Percentiles rank a stretch among this genome's conserved stretches.
Conservation (phyloP, 345 rosid species). For the Gynandropsis gynandra region DNA sequence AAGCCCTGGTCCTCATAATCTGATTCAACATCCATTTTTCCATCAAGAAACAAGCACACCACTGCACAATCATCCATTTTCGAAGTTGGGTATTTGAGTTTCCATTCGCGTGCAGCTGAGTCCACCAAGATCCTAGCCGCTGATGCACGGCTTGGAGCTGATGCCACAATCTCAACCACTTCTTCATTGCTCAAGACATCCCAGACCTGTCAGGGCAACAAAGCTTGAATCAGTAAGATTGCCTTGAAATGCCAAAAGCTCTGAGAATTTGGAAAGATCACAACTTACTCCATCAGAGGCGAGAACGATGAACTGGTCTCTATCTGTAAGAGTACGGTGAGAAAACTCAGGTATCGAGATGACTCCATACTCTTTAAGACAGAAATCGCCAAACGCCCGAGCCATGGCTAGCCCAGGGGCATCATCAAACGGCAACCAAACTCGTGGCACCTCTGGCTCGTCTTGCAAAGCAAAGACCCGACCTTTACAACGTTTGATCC, state of each 20-base stretch:
- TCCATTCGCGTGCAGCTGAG: constrained; percentile 90
- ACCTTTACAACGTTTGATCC: constrained; percentile 93
- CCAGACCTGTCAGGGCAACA: constrained; percentile 61
- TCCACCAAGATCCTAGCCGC: constrained; percentile 85
- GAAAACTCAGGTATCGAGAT: constrained; percentile 92
- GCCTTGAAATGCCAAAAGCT: not conserved
- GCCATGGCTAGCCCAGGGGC: constrained; percentile 99
- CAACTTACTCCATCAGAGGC: constrained; percentile 93
- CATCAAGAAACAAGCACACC: constrained; percentile 88
- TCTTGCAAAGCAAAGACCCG: constrained; percentile 97
- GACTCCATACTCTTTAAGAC: constrained; percentile 97
- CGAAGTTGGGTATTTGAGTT: constrained; percentile 95
- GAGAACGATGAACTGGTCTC: constrained; percentile 89
- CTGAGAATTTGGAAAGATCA: not conserved
- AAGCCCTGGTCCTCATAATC: constrained; percentile 69
- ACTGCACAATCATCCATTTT: constrained; percentile 99
- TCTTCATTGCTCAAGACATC: constrained; percentile 96
- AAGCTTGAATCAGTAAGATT: constrained; percentile 10
- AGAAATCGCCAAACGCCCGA: constrained; percentile 97
- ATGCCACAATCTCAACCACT: constrained; percentile 83
- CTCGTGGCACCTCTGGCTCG: constrained; percentile 97
- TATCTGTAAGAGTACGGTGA: constrained; percentile 70
- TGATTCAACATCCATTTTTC: constrained; percentile 81
- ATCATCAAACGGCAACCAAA: constrained; percentile 98
- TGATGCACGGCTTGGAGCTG: constrained; percentile 70